These are phyloP conservation scores for Coemansia sp. DNA, from an alignment of 192 early-diverging fungal genomes.

Conservation along the genomic window DNA sequence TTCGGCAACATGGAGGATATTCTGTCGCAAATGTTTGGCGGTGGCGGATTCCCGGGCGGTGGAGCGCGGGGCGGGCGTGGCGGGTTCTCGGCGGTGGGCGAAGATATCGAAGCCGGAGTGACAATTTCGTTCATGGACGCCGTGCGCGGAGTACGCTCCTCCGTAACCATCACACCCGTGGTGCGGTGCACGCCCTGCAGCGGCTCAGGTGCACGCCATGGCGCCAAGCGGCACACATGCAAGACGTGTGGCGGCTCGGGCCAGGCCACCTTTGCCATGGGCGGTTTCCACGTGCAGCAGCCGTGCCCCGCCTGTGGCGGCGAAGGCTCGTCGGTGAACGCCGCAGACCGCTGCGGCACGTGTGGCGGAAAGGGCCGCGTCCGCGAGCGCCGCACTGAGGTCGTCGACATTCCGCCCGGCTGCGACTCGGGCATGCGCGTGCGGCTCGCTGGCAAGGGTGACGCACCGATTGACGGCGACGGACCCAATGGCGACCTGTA, in stretches of 20 bases:
- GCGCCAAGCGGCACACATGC: slow-evolving; percentile 71
- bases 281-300: slow-evolving; percentile 90
- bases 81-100: slow-evolving; percentile 52
- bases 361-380: slow-evolving; percentile 86
- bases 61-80: slow-evolving; percentile 47
- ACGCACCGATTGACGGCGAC: slow-evolving; percentile 70
- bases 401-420: slow-evolving; percentile 82
- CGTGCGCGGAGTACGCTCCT: slow-evolving; percentile 71
- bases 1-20: slow-evolving; percentile 61
- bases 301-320: slow-evolving; percentile 85
- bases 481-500: slow-evolving; percentile 83
- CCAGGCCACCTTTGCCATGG: slow-evolving; percentile 74
- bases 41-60: slow-evolving; percentile 46
- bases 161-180: slow-evolving; percentile 66
- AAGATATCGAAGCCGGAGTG: slow-evolving; percentile 64
- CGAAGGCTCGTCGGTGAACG: slow-evolving; percentile 67
- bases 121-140: slow-evolving; percentile 91
- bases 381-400: slow-evolving; percentile 66
- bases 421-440: slow-evolving; percentile 83
- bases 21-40: slow-evolving; percentile 75
- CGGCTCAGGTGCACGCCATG: slow-evolving; percentile 79
- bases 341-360: slow-evolving; percentile 66
- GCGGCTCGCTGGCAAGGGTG: slow-evolving; percentile 75
- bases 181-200: slow-evolving; percentile 75
- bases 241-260: slow-evolving; percentile 80